These are phyloP conservation scores for Usnea hakonensis DNA, from an alignment of 495 filamentous ascomycete genomes.

Conservation along the genomic window DNA sequence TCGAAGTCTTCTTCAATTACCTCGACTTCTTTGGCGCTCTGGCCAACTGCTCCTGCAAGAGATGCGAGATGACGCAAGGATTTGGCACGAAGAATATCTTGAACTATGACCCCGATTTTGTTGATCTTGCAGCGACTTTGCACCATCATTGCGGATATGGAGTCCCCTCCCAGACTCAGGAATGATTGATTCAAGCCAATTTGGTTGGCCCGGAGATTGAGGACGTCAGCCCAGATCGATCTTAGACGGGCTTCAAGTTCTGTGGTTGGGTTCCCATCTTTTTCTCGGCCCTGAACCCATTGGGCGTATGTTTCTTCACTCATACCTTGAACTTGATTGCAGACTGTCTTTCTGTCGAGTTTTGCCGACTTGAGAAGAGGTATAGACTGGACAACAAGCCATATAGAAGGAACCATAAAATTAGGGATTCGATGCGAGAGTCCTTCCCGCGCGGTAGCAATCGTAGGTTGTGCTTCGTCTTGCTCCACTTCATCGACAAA, in stretches of 20 bases:
- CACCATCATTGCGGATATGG: constrained; percentile 62
- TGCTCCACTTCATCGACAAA: background rate
- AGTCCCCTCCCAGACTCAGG: constrained; percentile 59
- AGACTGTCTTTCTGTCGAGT: constrained; percentile 40
- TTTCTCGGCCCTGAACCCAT: constrained; percentile 7
- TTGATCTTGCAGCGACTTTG: constrained; percentile 44
- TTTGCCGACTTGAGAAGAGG: constrained; percentile 48
- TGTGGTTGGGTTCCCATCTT: constrained; percentile 26
- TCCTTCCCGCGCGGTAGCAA: constrained; percentile 30
- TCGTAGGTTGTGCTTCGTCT: constrained; percentile 24
- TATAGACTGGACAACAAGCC: constrained; percentile 42
- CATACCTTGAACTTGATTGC: constrained; percentile 32
- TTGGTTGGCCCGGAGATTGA: constrained; percentile 40
- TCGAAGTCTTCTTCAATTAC: constrained; percentile 45
- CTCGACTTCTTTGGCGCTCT: constrained; percentile 34
- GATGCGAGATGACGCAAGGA: constrained; percentile 39
- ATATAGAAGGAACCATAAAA: constrained; percentile 52
- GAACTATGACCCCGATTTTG: constrained; percentile 48
- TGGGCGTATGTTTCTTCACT: constrained; percentile 25
- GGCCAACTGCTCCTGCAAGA: constrained; percentile 28
- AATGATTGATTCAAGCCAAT: constrained; percentile 53
- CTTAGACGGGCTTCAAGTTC: constrained; percentile 33
- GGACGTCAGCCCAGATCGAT: constrained; percentile 44
- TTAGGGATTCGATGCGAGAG: constrained; percentile 33
- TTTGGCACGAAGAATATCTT: constrained; percentile 41